A percentile compares a stretch with the other conserved stretches of the same genome.
Evolutionary conservation across 495 filamentous ascomycete species (phyloP).

Genomic region (Penicillium subrubescens): DNA sequence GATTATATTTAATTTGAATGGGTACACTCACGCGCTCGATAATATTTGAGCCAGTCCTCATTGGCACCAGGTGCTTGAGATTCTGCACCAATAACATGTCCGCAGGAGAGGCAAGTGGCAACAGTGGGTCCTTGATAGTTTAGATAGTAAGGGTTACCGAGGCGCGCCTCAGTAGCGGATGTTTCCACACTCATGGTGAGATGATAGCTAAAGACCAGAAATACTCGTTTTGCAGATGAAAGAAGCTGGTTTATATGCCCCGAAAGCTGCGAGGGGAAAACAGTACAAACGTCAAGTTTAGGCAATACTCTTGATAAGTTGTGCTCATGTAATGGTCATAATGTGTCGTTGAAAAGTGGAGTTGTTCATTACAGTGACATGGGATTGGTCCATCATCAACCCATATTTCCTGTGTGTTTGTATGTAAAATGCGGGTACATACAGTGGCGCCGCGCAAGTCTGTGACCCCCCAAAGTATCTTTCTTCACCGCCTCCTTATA

Average conservation of each 20-base stretch:
- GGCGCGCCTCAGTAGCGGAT: background rate
- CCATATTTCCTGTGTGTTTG: background rate
- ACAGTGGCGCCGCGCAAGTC: background rate
- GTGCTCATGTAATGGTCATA: background rate
- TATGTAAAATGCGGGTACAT: background rate
- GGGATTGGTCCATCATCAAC: background rate
- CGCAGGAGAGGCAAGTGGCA: background rate
- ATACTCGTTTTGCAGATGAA: background rate
- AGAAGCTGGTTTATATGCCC: background rate
- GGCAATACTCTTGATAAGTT: background rate
- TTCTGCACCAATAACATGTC: constrained; percentile 3
- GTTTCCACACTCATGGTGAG: background rate
- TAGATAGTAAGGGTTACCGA: background rate
- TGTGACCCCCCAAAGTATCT: background rate
- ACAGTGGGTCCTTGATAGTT: background rate
- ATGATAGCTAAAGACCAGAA: background rate
- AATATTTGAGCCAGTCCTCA: constrained; percentile 9
- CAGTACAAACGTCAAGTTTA: background rate
- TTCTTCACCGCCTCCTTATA: no score
- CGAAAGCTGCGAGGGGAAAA: background rate
- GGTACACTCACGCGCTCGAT: constrained; percentile 7
- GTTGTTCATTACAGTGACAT: background rate
- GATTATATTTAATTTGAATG: background rate
- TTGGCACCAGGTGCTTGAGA: background rate
- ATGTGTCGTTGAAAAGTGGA: background rate